phyloP scores from a whole-genome alignment of 371 early-diverging fungal genomes.

The Dinochytrium kinnereticum region DNA sequence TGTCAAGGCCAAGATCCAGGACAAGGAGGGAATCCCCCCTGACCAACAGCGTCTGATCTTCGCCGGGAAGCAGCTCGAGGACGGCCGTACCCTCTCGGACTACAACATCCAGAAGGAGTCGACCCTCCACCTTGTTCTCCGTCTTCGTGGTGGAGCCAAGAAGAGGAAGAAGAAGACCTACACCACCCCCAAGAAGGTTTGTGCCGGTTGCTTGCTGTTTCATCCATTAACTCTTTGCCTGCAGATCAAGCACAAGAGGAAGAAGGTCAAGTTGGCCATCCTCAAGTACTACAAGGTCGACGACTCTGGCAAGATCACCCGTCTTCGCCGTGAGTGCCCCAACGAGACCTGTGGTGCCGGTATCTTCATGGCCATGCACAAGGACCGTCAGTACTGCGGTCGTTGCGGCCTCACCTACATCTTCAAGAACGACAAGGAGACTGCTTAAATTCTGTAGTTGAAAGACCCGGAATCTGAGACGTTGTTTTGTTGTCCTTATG shows the following conservation, averaged over 20 bases:
- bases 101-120: slow-evolving; percentile 70
- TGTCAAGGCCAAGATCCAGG: slow-evolving; percentile 98
- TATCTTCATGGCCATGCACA: slow-evolving; percentile 98
- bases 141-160: slow-evolving; percentile 93
- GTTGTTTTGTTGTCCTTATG: background rate
- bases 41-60: slow-evolving; percentile 97
- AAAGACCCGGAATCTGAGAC: no score
- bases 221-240: no score
- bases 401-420: slow-evolving; percentile 60
- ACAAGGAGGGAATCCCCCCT: slow-evolving; percentile 93
- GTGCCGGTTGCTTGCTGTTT: no score
- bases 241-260: slow-evolving; percentile 89
- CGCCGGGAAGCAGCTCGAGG: slow-evolving; percentile 97
- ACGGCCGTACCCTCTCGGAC: slow-evolving; percentile 81
- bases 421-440: slow-evolving; percentile 47
- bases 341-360: slow-evolving; percentile 96
- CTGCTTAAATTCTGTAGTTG: background rate
- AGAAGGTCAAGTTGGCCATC: slow-evolving; percentile 97
- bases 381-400: slow-evolving; percentile 85
- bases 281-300: slow-evolving; percentile 99
- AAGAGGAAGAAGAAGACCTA: slow-evolving; percentile 83
- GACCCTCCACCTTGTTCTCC: slow-evolving; percentile 76
- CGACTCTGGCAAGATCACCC: slow-evolving; percentile 95
- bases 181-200: slow-evolving; percentile 99
- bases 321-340: slow-evolving; percentile 97